Base-by-base conservation (phyloP, 768 basidiomycete genomes). In the Gelatoporia subvermispora region DNA sequence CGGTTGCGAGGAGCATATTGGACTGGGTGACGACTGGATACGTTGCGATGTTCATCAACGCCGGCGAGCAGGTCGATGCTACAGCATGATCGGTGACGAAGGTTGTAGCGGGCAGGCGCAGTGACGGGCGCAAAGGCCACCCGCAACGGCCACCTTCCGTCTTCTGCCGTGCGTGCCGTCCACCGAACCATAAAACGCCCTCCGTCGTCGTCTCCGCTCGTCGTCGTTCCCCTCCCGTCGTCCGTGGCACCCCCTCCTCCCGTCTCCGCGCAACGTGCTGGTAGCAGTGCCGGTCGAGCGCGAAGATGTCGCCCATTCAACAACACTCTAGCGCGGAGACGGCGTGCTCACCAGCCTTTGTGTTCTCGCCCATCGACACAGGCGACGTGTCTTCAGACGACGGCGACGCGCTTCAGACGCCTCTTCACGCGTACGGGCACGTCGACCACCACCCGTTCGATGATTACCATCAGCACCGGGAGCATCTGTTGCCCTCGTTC, bases 401-500 rank as follows among this genome's bases (percentile, higher is more conserved):
- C 59, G 71, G 69, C 58, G 54, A 73, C 61, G 60, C 65, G 47
- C 60, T 73, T 45, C 64, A 69, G 52, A 73, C 71, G 34, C 73
- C 72, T 25, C n/a, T 65, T 65, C 50, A 62, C 68, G n/a, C n/a
- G n/a, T n/a, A n/a, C 17, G 62, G 65, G 49, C 62, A 66, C 45
- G 55, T 60, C 54, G 56, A 62, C 39, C 54, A 60, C 50, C 57
- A 61, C 50, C 54, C 58, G 10, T 60, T 52, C 48, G 51, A 49
- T 31, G 52, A 58, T 0, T 59, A 55, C 34, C 49, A 59, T n/a
- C 55, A 51, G 23, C 2, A 60, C 17, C 48, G 59, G 43, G 52
- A 55, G 24, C 51, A 48, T 40, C 51, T 45, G 49, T 36, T 43
- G 18, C 49, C 28, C 5, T 7, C 7, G 7, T 5, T 5, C 13